phyloP scores from a whole-genome alignment of 345 rosid genomes.

The Alliaria petiolata region DNA sequence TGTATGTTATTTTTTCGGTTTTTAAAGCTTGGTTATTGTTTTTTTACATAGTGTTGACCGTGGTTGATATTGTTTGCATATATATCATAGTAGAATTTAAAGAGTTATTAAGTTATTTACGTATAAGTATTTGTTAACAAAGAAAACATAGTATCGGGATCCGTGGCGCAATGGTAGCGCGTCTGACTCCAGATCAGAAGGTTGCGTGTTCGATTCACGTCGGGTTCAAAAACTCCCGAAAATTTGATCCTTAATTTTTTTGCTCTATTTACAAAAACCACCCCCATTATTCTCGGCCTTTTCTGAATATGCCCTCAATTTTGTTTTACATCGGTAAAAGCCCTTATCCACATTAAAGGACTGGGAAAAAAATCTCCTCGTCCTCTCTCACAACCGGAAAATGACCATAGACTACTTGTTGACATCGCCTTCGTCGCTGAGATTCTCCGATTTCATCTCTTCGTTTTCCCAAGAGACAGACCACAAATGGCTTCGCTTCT shows the following conservation, averaged over 20 bases:
- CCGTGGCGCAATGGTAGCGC: too few relatives aligned
- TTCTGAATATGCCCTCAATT: background rate
- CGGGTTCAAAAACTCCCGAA: conserved; percentile 55
- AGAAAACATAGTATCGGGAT: too few relatives aligned
- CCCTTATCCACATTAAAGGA: conserved; percentile 9
- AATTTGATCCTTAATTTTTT: background rate
- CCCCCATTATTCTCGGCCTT: background rate
- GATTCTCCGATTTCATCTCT: conserved; percentile 20
- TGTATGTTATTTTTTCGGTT: background rate
- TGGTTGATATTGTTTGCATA: too few relatives aligned
- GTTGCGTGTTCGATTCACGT: conserved; percentile 98
- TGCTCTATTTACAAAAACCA: background rate
- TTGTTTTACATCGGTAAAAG: background rate
- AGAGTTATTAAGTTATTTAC: too few relatives aligned
- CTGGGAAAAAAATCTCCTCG: background rate
- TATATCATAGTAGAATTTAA: background rate
- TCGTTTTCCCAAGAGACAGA: background rate
- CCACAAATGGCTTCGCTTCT: conserved; percentile 7
- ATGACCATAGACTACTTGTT: conserved; percentile 19
- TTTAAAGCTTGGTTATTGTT: too few relatives aligned
- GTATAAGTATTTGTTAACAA: background rate
- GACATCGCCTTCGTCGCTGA: conserved; percentile 26
- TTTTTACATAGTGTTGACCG: too few relatives aligned
- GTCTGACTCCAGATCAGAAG: conserved; percentile 99
- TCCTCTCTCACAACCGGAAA: background rate